These are phyloP conservation scores for Mrakia frigida DNA, from an alignment of 768 basidiomycete genomes.

Conservation along the genomic window DNA sequence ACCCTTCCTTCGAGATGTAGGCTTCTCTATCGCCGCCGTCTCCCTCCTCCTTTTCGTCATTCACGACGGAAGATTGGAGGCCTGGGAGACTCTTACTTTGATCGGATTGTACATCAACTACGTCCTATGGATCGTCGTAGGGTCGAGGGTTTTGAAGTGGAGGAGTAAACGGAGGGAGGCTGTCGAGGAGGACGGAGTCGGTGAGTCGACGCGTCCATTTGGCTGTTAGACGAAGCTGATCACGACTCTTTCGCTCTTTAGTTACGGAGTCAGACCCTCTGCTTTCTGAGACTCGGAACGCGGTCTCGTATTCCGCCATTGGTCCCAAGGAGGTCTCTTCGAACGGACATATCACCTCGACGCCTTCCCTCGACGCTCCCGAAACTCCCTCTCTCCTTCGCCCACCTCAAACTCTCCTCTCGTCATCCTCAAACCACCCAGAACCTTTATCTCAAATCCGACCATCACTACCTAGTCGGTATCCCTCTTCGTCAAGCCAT, in stretches of 20 bases:
- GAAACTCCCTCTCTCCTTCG: background rate
- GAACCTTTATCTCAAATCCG: background rate
- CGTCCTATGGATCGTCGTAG: conserved; percentile 66
- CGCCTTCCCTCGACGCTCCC: background rate
- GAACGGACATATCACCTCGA: too few species aligned
- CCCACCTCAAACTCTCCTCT: background rate
- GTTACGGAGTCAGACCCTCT: background rate
- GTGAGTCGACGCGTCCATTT: background rate
- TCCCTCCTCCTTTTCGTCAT: conserved; percentile 68
- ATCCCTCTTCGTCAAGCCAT: background rate
- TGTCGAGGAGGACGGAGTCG: conserved; percentile 47
- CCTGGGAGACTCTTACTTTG: conserved; percentile 68
- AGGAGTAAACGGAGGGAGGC: conserved; percentile 52
- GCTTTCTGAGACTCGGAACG: background rate
- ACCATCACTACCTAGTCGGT: background rate
- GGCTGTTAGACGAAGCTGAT: background rate
- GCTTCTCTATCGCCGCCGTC: conserved; percentile 86
- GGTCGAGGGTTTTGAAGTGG: conserved; percentile 52
- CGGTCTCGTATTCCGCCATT: background rate
- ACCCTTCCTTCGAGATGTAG: conserved; percentile 87
- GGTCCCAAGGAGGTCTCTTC: background rate
- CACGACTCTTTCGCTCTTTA: background rate
- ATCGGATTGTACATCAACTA: conserved; percentile 71
- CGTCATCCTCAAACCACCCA: background rate
- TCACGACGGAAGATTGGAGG: conserved; percentile 64